Evolutionary conservation across 805 yeast genomes (phyloP), one percentile per base, ranked within the genome.

Genomic region (Suhomyces vadensis): DNA sequence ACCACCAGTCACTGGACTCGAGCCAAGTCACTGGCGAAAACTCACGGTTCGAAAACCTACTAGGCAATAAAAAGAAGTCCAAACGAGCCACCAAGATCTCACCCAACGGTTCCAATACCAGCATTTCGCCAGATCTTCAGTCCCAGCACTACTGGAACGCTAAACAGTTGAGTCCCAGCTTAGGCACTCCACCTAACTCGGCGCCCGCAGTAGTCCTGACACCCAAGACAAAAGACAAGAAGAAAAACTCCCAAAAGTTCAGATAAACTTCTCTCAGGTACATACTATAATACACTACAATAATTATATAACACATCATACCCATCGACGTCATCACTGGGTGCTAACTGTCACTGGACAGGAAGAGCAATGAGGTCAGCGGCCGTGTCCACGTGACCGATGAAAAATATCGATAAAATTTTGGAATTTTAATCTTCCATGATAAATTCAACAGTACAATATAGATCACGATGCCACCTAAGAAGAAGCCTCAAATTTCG

Each of bases 391-490:
- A 29, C 33, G 33, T 29, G 33, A 14, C 20, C 1, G n/a, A n/a
- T 14, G 5, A n/a, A 6, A 3, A 29, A 5, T 14, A 29, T 29
- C 33, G 33, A 29, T 29, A 29, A 29, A 29, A 29, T 29, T 29
- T 29, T 29, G 16, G 33, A 29, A 9, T 20, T 29, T 29, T 20
- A n/a, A 14, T 14, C 19, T 7, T 25, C 4, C 20, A 6, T n/a
- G n/a, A 29, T 8, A 17, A 8, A 10, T 29, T 4, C 8, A n/a
- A 8, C 5, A 29, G 33, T 29, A 29, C 8, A 6, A 3, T 19
- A 33, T 10, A 7, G 10, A 8, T 23, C 37, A 64, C 46, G 33
- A 86, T 87, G 95, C 90, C 92, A 44, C 94, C 97, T 63, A 87
- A 85, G 71, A 78, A 78, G 58, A 75, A 60, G 63, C 76, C 60